Conservation (phyloP, 495 filamentous ascomycete species). For the Lasiosphaeris hirsuta region DNA sequence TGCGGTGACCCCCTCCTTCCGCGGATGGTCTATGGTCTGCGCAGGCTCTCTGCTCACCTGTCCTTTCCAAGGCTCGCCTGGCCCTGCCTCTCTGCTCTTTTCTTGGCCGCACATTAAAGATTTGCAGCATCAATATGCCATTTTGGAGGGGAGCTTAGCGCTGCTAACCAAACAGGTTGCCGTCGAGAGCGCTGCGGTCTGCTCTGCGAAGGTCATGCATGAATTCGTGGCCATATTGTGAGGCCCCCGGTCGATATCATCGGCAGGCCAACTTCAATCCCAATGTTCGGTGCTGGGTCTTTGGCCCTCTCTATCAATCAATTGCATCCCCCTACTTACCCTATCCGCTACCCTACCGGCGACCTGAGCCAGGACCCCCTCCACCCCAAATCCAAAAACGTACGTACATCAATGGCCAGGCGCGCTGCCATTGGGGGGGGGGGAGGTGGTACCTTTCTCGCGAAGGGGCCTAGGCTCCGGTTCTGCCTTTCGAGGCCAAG, state of each 20-base stretch:
- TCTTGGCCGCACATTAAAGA: conserved; percentile 9
- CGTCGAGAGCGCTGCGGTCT: conserved; percentile 13
- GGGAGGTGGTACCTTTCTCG: conserved; percentile 1
- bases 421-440: conserved; percentile 11
- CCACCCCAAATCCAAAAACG: neutral
- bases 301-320: conserved; percentile 2
- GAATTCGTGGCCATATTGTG: conserved; percentile 41
- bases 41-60: conserved; percentile 3
- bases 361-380: neutral
- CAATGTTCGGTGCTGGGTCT: conserved; percentile 8
- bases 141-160: conserved; percentile 16
- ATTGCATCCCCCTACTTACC: no score
- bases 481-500: neutral
- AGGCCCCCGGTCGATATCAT: conserved; percentile 34
- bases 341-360: no score
- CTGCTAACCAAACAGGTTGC: conserved; percentile 17
- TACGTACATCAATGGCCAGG: conserved; percentile 8
- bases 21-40: conserved; percentile 6
- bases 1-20: conserved; percentile 7
- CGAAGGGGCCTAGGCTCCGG: conserved; percentile 16
- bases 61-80: neutral
- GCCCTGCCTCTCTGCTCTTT: neutral
- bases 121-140: conserved; percentile 16
- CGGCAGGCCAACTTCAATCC: conserved; percentile 21
- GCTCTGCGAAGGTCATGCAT: conserved; percentile 37